A percentile compares a stretch with the other conserved stretches of the same genome.
These are phyloP conservation scores for Podila epicladia DNA, from an alignment of 192 early-diverging fungal genomes.

Conservation along the genomic window DNA sequence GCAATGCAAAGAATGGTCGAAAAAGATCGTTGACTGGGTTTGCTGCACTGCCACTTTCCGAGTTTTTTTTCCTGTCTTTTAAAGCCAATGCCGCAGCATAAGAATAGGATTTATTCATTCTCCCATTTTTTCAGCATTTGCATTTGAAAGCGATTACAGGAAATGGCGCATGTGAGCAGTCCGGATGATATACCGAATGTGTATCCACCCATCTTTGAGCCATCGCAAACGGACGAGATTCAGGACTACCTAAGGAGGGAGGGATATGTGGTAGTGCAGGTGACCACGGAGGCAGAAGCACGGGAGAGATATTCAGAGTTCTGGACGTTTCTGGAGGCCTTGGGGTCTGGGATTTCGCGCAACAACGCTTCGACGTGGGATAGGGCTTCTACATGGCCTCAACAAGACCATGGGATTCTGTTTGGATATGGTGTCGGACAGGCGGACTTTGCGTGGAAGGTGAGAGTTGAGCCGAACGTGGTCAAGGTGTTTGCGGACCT, in stretches of 20 bases:
- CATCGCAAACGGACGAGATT: constrained; percentile 16
- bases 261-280: constrained; percentile 20
- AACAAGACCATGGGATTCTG: constrained; percentile 20
- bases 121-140: neutral
- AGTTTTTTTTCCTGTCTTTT: neutral
- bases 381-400: constrained; percentile 8
- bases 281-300: constrained; percentile 6
- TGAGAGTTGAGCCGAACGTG: constrained; percentile 6
- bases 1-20: too few species aligned
- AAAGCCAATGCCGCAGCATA: neutral
- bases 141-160: neutral
- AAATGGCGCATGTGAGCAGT: constrained; percentile 11
- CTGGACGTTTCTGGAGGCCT: constrained; percentile 22
- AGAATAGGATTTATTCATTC: neutral
- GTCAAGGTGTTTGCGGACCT: constrained; percentile 20
- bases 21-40: neutral
- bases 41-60: constrained; percentile 3
- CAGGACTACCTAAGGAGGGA: constrained; percentile 11
- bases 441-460: constrained; percentile 25
- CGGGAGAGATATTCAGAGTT: constrained; percentile 24
- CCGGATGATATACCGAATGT: constrained; percentile 15
- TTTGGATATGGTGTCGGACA: constrained; percentile 26
- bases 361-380: constrained; percentile 16
- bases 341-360: constrained; percentile 16
- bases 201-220: constrained; percentile 25